phyloP scores from a whole-genome alignment of 148 eudicot genomes.

The Chenopodium formosanum region DNA sequence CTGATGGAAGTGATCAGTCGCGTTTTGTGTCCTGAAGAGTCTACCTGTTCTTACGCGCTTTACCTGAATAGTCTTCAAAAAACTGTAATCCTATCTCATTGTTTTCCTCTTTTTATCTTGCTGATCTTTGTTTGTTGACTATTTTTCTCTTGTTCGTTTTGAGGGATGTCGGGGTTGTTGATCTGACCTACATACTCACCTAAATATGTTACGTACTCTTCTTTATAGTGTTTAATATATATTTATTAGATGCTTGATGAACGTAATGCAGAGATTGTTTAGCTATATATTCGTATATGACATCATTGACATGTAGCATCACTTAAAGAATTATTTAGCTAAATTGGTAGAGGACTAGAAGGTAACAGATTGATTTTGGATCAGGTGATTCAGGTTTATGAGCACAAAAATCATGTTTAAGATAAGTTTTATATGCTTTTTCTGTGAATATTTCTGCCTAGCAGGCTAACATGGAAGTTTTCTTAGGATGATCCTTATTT shows the following conservation, averaged over 20 bases:
- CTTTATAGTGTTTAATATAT: neutral
- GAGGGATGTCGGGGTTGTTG: neutral
- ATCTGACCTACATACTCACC: neutral
- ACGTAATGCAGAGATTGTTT: neutral
- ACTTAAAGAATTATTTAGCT: neutral
- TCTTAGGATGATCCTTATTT: neutral
- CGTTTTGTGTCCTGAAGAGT: constrained; percentile 29
- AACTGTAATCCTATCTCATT: constrained; percentile 22
- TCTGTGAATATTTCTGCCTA: neutral
- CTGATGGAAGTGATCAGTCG: constrained; percentile 24
- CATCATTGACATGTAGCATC: neutral
- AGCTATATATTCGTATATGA: neutral
- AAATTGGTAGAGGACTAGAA: neutral
- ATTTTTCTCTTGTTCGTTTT: neutral
- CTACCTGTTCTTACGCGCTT: constrained; percentile 29
- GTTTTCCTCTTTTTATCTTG: neutral
- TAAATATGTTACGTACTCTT: neutral
- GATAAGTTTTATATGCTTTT: neutral
- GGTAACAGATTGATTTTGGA: neutral
- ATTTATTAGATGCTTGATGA: neutral
- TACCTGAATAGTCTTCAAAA: constrained; percentile 32
- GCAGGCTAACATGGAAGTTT: neutral
- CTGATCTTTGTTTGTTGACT: constrained; percentile 11
- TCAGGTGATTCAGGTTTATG: neutral
- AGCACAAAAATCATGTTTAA: neutral